Evolutionary conservation across 768 basidiomycete species (phyloP), one percentile per base, ranked within the genome.

Genomic region (Rhizopogon vesiculosus): DNA sequence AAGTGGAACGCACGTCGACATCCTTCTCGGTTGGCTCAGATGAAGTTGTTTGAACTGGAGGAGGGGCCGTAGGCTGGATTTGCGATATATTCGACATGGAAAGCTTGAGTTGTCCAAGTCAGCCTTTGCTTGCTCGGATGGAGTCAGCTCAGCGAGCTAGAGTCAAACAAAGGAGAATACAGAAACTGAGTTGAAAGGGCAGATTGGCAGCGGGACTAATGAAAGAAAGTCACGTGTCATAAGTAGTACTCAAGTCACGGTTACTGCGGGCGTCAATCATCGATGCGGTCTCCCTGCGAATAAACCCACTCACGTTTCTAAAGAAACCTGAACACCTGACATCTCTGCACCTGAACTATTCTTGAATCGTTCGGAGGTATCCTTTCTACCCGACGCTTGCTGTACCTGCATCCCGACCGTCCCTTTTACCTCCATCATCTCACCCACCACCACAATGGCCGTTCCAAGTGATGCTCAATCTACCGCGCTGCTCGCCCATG

Each of bases 401-500:
- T 16, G 25, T 9, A 9, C 44, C 43, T 28, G 44, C 44, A 45
- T 45, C 45, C 18, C 19, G 7, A 10, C 18, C 12, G 12, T 19
- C 29, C 46, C 5, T 16, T 49, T 33, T 7, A 33, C 46, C 39
- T 19, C 33, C 5, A 50, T 42, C 54, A 33, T 16, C 41, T 38
- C 35, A 35, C 29, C 13, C 31, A 42, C n/a, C n/a, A 16, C 10
- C 18, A 25, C 25, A 3, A 69, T 71, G 69, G 58, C 68, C 3
- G 33, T 43, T 39, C 52, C 66, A 25, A 62, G 61, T 7, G 62
- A 73, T 45, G 58, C 59, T 31, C 65, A 68, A 39, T 56, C 64
- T 1, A 63, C 75, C 5, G 83, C 81, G 31, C 73, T 87, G 39
- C 74, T 89, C 2, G 75, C 79, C 1, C 87, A 86, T 61, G 69